Evolutionary conservation across 2,329 filamentous ascomycete species (phyloP).

Genomic region (Macrophomina tecta): DNA sequence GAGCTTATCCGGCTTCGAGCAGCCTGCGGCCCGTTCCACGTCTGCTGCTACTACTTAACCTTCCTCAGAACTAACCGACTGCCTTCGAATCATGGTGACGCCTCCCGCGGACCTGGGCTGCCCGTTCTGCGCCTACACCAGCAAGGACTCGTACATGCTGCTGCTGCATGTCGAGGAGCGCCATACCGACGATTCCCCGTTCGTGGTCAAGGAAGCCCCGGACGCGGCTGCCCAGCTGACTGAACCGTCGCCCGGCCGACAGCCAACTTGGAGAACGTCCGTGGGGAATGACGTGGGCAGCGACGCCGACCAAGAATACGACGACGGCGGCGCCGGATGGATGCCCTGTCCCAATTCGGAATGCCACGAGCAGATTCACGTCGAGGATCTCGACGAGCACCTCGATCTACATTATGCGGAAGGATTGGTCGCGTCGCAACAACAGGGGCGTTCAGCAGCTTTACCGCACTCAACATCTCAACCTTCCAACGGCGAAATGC

Average conservation of each 20-base stretch:
- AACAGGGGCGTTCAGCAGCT: constrained; percentile 11
- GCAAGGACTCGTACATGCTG: constrained; percentile 37
- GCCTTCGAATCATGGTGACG: constrained; percentile 18
- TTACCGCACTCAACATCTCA: constrained; percentile 37
- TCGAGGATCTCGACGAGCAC: constrained; percentile 54
- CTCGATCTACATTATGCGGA: constrained; percentile 52
- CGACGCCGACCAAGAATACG: constrained; percentile 24
- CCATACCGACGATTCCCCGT: constrained; percentile 47
- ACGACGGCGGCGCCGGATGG: constrained; percentile 34
- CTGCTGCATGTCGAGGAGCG: constrained; percentile 49
- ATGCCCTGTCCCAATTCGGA: constrained; percentile 50
- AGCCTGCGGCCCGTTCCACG: neutral
- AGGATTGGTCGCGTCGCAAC: constrained; percentile 38
- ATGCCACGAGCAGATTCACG: constrained; percentile 51
- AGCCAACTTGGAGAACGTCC: neutral
- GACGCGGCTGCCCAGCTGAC: constrained; percentile 29
- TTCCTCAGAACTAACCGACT: neutral
- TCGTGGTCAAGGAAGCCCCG: constrained; percentile 38
- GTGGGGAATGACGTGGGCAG: constrained; percentile 31
- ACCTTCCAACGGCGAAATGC: constrained; percentile 38
- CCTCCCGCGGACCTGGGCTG: constrained; percentile 6
- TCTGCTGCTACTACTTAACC: neutral
- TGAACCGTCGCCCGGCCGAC: constrained; percentile 31
- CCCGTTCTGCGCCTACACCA: constrained; percentile 20
- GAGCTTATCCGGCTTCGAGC: neutral